Percentiles rank a stretch among this genome's conserved stretches.
phyloP scores from a whole-genome alignment of 2,329 filamentous ascomycete species.

The Penicillium digitatum region DNA sequence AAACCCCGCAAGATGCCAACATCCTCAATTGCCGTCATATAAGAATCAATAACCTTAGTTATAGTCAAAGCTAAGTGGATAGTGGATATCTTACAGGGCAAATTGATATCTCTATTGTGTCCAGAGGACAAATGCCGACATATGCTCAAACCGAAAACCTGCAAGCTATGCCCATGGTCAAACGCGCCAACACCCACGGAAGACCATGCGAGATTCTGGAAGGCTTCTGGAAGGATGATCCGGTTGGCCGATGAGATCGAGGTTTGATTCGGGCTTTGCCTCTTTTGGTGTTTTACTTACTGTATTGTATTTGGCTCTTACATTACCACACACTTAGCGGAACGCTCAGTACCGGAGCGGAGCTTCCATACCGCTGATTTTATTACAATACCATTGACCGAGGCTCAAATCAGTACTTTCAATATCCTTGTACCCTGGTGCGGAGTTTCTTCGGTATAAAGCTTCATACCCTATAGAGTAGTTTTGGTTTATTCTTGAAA shows the following conservation, averaged over 20 bases:
- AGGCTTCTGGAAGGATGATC: slow-evolving; percentile 24
- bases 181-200: slow-evolving; percentile 5
- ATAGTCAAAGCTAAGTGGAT: neutral
- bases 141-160: neutral
- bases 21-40: neutral
- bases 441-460: neutral
- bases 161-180: slow-evolving; percentile 18
- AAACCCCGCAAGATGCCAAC: slow-evolving; percentile 8
- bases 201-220: slow-evolving; percentile 16
- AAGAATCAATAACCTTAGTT: neutral
- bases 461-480: neutral
- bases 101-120: neutral
- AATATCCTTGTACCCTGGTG: neutral
- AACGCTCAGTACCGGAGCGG: neutral
- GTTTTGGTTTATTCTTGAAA: neutral
- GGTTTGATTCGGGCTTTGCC: slow-evolving; percentile 4
- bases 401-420: neutral
- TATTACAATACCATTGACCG: neutral
- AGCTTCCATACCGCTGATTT: neutral
- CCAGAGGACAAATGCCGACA: slow-evolving; percentile 12
- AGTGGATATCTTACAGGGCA: neutral
- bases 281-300: slow-evolving; percentile 2
- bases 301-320: neutral
- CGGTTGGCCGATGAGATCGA: slow-evolving; percentile 12
- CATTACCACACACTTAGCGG: neutral